These are phyloP conservation scores for Venturia asperata DNA, from an alignment of 2,329 filamentous ascomycete species.

Conservation along the genomic window DNA sequence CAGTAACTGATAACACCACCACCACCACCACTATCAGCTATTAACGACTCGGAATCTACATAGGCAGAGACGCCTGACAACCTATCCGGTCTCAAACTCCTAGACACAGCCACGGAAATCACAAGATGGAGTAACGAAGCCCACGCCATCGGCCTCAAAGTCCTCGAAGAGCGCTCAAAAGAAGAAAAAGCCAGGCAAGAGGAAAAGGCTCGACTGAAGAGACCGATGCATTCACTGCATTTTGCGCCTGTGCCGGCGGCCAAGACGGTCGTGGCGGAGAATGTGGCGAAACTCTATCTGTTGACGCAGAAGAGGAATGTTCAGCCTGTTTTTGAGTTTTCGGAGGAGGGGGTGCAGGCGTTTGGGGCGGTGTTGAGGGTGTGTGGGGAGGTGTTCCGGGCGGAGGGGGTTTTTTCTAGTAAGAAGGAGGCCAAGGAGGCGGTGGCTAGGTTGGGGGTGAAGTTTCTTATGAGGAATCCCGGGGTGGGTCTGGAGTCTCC, in stretches of 20 bases:
- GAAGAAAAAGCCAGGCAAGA: background rate
- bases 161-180: background rate
- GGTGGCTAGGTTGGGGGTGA: constrained; percentile 9
- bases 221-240: background rate
- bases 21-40: too few relatives aligned
- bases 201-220: background rate
- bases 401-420: background rate
- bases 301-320: constrained; percentile 8
- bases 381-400: background rate
- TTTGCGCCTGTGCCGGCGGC: background rate
- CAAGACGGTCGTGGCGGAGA: background rate
- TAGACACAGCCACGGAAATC: background rate
- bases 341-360: background rate
- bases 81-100: background rate
- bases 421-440: constrained; percentile 17
- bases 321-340: background rate
- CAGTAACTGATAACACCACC: background rate
- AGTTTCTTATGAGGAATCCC: background rate
- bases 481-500: background rate
- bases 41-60: background rate
- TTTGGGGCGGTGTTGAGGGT: constrained; percentile 4
- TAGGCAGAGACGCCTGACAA: background rate
- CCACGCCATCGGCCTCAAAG: constrained; percentile 1
- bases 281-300: background rate
- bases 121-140: background rate